Base-by-base conservation (phyloP, 257 asterid species). In the Plectranthus barbatus region DNA sequence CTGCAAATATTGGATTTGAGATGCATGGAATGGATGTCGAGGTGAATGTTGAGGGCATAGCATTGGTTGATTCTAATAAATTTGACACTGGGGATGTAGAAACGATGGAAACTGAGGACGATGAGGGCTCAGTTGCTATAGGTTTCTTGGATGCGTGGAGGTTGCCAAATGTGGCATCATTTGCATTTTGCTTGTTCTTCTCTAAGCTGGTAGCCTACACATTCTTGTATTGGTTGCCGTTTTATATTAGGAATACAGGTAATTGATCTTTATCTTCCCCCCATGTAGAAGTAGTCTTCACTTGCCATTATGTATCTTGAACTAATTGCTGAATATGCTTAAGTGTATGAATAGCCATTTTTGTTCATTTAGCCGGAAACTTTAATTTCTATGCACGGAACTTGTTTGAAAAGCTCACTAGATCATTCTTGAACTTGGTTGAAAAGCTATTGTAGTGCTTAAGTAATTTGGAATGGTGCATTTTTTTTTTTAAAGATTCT, bases 171-270 rank as follows among this genome's bases (percentile, higher is more conserved):
- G 97, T 89, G 71, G 87, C 86, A 2, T 84, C 92, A 1, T 92
- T 73, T 56, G 94, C 99, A 0, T 77, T 89, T 41, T 86, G 97
- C 80, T 79, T 92, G 75, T 88, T 88, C 80, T 92, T 88, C 79
- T 90, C 97, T 8, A 93, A 93, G 94, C 95, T 93, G 18, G 97
- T 93, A 15, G 96, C 99, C 1, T 93, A 89, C 76, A 93, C 99
- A 2, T 93, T 93, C 73, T 55, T 93, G 73, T 93, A 93, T 73
- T 93, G 99, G 97, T 67, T 93, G 83, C 99, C 99, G 47, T 93
- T 93, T 77, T 90, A 90, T 79, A 72, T 93, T 26, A 85, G 94
- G 66, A 86, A 93, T 73, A 93, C 97, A 70, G 96, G 99, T 86
- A 82, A 9, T 19, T 17, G 0, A 18, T 50, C 29, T 10, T 63